Evolutionary conservation across 805 yeast genomes (phyloP).

Genomic region (Lipomyces chichibuensis): DNA sequence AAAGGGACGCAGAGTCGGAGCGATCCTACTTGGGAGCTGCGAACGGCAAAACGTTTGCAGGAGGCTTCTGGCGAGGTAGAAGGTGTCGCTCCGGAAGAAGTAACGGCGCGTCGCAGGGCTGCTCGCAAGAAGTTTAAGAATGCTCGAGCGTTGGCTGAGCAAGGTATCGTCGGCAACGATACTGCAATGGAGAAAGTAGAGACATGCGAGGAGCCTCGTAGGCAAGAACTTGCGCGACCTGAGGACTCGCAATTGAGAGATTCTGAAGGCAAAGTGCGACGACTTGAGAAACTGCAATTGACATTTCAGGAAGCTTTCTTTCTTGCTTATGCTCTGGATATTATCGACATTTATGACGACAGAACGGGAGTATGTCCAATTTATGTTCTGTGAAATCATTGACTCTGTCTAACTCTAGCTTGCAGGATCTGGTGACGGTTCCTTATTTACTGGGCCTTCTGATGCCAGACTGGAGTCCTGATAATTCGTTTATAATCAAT

Average conservation of each 20-base stretch:
- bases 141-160: slow-evolving; percentile 65
- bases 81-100: slow-evolving; percentile 65
- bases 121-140: slow-evolving; percentile 73
- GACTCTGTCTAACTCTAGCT: neutral
- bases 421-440: slow-evolving; percentile 19
- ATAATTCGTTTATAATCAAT: slow-evolving; percentile 52
- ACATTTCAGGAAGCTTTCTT: slow-evolving; percentile 78
- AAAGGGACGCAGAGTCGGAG: slow-evolving; percentile 87
- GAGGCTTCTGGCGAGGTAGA: slow-evolving; percentile 45
- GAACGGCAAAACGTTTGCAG: slow-evolving; percentile 60
- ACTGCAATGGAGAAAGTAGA: slow-evolving; percentile 34
- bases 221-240: slow-evolving; percentile 36
- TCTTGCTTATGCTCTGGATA: slow-evolving; percentile 60
- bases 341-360: slow-evolving; percentile 46
- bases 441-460: slow-evolving; percentile 23
- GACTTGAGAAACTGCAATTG: slow-evolving; percentile 59
- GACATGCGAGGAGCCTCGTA: neutral
- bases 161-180: slow-evolving; percentile 43
- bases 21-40: slow-evolving; percentile 86
- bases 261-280: slow-evolving; percentile 39
- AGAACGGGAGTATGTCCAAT: slow-evolving; percentile 28
- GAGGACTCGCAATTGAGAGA: slow-evolving; percentile 47
- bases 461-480: slow-evolving; percentile 43
- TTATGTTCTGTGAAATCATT: neutral
- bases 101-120: slow-evolving; percentile 70